A percentile compares a stretch with the other conserved stretches of the same genome.
phyloP scores from a whole-genome alignment of 495 filamentous ascomycete species.

The Podospora conica region DNA sequence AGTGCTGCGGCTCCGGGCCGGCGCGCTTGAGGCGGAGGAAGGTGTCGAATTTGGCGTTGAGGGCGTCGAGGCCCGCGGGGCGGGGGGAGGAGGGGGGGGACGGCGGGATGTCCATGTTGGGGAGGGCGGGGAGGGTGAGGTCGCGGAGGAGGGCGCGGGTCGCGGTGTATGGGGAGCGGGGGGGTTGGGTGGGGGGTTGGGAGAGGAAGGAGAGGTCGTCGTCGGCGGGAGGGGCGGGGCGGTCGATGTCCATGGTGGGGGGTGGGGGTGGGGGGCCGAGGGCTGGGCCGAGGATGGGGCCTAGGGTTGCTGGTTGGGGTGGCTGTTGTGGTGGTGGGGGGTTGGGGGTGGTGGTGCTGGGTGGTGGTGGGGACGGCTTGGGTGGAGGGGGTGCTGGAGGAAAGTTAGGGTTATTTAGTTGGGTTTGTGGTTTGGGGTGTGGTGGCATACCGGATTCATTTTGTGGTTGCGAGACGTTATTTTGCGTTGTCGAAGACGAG shows the following conservation, averaged over 20 bases:
- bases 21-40: conserved; percentile 72
- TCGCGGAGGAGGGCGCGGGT: conserved; percentile 63
- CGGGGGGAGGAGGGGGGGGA: conserved; percentile 82
- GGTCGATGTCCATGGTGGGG: not conserved
- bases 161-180: conserved; percentile 63
- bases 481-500: not conserved
- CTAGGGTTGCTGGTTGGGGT: conserved; percentile 10
- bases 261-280: conserved; percentile 19
- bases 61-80: conserved; percentile 38
- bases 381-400: not conserved
- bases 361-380: not conserved
- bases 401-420: not conserved
- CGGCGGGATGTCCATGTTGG: conserved; percentile 73
- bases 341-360: not conserved
- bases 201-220: conserved; percentile 23
- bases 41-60: conserved; percentile 69
- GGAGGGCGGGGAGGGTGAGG: conserved; percentile 75
- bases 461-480: not conserved
- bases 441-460: not conserved
- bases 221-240: conserved; percentile 1
- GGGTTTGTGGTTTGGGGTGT: not conserved
- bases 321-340: not conserved
- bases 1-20: conserved; percentile 69
- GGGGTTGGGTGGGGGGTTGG: conserved; percentile 25
- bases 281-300: conserved; percentile 34